These are phyloP conservation scores for Chalciporus piperatoides DNA, from an alignment of 1,284 basidiomycete genomes.

Conservation along the genomic window DNA sequence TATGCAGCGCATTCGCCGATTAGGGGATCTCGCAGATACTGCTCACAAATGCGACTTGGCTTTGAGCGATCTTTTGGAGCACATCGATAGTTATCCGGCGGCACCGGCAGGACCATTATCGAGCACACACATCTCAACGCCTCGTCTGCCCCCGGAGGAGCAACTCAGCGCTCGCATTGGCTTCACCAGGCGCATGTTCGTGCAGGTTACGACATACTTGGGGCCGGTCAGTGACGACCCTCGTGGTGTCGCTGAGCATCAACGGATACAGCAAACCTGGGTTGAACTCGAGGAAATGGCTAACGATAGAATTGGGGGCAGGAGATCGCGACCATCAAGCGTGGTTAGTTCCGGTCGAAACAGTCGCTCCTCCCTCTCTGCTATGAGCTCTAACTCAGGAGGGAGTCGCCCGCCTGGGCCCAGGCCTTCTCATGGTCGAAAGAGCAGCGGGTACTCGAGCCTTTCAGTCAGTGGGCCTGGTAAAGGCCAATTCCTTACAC, in stretches of 20 bases:
- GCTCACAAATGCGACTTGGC: constrained; percentile 63
- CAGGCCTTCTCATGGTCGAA: constrained; percentile 33
- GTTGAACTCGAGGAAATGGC: constrained; percentile 76
- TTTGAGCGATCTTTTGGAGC: constrained; percentile 76
- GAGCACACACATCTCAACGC: constrained; percentile 44
- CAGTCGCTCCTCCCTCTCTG: constrained; percentile 46
- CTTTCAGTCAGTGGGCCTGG: constrained; percentile 44
- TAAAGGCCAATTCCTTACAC: constrained; percentile 46
- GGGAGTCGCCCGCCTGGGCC: constrained; percentile 25
- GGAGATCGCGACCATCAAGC: constrained; percentile 62
- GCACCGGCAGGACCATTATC: constrained; percentile 50
- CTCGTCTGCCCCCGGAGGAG: constrained; percentile 51
- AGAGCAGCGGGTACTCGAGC: constrained; percentile 43
- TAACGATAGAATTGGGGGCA: constrained; percentile 56
- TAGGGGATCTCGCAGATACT: constrained; percentile 49
- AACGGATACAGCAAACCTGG: constrained; percentile 73
- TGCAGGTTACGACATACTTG: constrained; percentile 43
- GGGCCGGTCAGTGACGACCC: constrained; percentile 48
- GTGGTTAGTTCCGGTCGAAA: constrained; percentile 54
- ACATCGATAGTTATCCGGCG: constrained; percentile 72
- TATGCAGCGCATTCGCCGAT: constrained; percentile 47
- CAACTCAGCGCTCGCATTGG: constrained; percentile 58
- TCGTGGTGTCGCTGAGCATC: constrained; percentile 55
- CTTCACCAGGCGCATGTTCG: constrained; percentile 55
- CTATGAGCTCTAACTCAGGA: constrained; percentile 25